Base-by-base conservation (phyloP, 176 grass and related monocot species). In the Zizania latifolia region DNA sequence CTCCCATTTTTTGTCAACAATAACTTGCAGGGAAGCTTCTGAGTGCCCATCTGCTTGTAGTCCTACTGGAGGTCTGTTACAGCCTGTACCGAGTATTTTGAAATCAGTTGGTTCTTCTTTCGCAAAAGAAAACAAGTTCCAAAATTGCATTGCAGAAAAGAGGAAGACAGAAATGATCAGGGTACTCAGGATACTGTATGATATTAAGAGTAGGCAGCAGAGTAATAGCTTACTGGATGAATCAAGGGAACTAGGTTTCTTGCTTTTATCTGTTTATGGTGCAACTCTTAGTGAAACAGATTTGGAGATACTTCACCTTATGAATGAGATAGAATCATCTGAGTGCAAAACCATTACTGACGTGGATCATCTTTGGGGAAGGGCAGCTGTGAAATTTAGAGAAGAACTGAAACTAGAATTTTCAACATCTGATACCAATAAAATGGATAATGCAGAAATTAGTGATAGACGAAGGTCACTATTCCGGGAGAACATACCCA, bases 341-440 rank as follows among this genome's bases (percentile, higher is more conserved):
- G 86, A 87, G 56, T 85, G 87, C 75, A 89, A 75, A 74, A 82
- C 56, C 46, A 87, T 97, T 71, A 44, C 88, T 36, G 90, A 97
- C 82, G 83, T 93, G 53, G 94, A 97, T 86, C 90, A 97, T 89
- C 74, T 97, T 34, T 97, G 88, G 88, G 94, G 94, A 62, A 77
- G 44, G 72, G 81, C 88, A 65, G 74, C 82, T 73, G 56, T 84
- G 31, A 91, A 85, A 86, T 79, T 93, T 45, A 91, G 70, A 84
- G 87, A 93, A 70, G 94, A 97, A 84, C 44, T 93, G 58, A 87
- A 84, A 71, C 65, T 86, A 34, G 90, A 97, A 59, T 64, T 53
- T 59, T 66, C 81, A 78, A 72, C 64, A 70, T 78, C 84, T 46
- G 77, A 79, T 58, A 63, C 41, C 19, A 59, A 83, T 59, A 63